Evolutionary conservation across 2,329 filamentous ascomycete genomes (phyloP).

Genomic region (Aurifilum marmelostoma): DNA sequence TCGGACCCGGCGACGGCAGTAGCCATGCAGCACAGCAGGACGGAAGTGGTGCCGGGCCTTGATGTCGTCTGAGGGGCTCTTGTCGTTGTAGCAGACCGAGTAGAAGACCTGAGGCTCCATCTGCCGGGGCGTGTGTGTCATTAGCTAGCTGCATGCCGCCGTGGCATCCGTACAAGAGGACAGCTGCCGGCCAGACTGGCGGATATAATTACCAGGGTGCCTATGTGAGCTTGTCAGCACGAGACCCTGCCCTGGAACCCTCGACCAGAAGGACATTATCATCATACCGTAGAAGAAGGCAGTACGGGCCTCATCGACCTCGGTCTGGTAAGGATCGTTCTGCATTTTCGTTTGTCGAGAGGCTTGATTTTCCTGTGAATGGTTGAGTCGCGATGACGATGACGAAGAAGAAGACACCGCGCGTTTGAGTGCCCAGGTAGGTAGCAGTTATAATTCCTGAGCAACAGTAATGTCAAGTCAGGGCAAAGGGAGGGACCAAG

Average conservation of each 20-base stretch:
- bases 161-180: background rate
- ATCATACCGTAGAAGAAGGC: constrained; percentile 62
- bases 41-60: constrained; percentile 63
- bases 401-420: background rate
- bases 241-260: no score
- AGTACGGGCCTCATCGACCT: constrained; percentile 35
- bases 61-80: constrained; percentile 51
- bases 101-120: constrained; percentile 90
- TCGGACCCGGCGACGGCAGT: constrained; percentile 71
- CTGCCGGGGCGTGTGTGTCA: constrained; percentile 32
- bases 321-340: constrained; percentile 7
- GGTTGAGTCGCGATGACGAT: background rate
- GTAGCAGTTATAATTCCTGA: background rate
- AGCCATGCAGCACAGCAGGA: constrained; percentile 75
- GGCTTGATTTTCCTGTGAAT: background rate
- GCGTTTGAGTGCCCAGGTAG: background rate
- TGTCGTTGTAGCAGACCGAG: constrained; percentile 74
- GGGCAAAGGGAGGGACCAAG: no score
- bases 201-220: constrained; percentile 41
- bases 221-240: constrained; percentile 37
- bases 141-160: background rate
- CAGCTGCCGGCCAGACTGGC: constrained; percentile 13
- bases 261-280: constrained; percentile 26
- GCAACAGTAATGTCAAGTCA: background rate
- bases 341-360: background rate